Evolutionary conservation across 1,284 basidiomycete genomes (phyloP).

Genomic region (Erythrobasidium hasegawianum): DNA sequence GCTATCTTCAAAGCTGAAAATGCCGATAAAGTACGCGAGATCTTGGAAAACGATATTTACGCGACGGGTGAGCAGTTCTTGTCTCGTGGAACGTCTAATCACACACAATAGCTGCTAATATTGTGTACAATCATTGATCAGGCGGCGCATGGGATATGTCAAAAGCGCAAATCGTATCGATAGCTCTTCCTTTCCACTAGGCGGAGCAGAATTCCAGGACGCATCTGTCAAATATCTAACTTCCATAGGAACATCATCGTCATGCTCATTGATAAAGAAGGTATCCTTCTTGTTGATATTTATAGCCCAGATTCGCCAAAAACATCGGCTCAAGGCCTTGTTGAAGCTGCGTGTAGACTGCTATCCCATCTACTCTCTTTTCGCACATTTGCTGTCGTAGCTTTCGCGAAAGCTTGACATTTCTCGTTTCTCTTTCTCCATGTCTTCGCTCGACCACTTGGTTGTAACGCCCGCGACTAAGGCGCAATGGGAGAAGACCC

Average conservation of each 20-base stretch:
- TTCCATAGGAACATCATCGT: too few species aligned
- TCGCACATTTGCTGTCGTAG: too few species aligned
- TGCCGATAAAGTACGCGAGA: slow-evolving; percentile 17
- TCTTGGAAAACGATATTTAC: slow-evolving; percentile 28
- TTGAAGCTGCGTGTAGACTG: too few species aligned
- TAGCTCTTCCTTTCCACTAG: slow-evolving; percentile 3
- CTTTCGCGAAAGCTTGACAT: too few species aligned
- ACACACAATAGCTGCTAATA: background rate
- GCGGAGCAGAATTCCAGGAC: too few species aligned
- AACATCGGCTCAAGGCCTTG: too few species aligned
- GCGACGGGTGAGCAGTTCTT: slow-evolving; percentile 4
- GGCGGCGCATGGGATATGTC: slow-evolving; percentile 33
- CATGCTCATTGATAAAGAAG: too few species aligned
- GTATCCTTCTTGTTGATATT: too few species aligned
- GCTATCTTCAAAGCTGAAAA: slow-evolving; percentile 29
- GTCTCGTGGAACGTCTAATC: background rate
- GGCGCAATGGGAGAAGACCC: slow-evolving; percentile 19
- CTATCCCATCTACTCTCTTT: too few species aligned
- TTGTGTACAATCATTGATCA: background rate
- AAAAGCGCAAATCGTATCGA: slow-evolving; percentile 14
- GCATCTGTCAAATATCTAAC: too few species aligned
- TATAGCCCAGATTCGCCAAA: too few species aligned
- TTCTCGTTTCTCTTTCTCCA: too few species aligned
- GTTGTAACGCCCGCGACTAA: slow-evolving; percentile 1
- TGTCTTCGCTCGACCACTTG: slow-evolving; percentile 3